Conservation (phyloP, 1,284 basidiomycete genomes). For the Hemileia vastatrix region DNA sequence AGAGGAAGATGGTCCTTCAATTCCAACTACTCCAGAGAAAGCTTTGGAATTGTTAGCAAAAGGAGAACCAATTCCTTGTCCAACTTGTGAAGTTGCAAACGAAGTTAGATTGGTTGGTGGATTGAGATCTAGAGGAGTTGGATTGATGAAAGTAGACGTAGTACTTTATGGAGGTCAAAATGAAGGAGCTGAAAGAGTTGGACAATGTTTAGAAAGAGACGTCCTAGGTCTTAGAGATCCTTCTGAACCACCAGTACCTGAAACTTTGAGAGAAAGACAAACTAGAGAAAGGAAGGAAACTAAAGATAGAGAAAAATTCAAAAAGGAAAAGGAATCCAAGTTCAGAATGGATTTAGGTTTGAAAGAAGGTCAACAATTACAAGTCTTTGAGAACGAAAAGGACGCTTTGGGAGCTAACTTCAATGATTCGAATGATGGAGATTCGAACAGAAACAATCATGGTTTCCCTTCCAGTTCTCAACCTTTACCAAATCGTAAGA, state of each 20-base stretch:
- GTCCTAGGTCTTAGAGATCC: conserved; percentile 41
- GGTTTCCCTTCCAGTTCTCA: neutral
- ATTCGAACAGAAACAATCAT: neutral
- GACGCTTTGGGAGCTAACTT: neutral
- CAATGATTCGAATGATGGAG: neutral
- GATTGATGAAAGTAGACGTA: conserved; percentile 71
- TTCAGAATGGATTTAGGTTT: neutral
- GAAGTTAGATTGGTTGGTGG: conserved; percentile 61
- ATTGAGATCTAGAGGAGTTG: conserved; percentile 70
- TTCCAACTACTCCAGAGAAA: neutral
- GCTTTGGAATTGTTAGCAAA: conserved; percentile 35
- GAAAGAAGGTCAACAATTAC: neutral
- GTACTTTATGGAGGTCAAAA: conserved; percentile 82
- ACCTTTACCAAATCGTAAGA: neutral
- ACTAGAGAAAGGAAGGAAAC: conserved; percentile 30
- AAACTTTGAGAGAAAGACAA: conserved; percentile 31
- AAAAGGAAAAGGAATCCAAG: conserved; percentile 19
- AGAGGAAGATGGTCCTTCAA: neutral
- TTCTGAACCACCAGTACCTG: conserved; percentile 37
- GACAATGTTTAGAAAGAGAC: conserved; percentile 67
- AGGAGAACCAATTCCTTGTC: conserved; percentile 65
- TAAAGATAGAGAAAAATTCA: conserved; percentile 11
- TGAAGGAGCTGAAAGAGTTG: conserved; percentile 69
- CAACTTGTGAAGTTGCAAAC: conserved; percentile 63
- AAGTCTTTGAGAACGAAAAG: neutral